These are phyloP conservation scores for Naganishia vaughanmartiniae DNA, from an alignment of 768 basidiomycete genomes.

Conservation along the genomic window DNA sequence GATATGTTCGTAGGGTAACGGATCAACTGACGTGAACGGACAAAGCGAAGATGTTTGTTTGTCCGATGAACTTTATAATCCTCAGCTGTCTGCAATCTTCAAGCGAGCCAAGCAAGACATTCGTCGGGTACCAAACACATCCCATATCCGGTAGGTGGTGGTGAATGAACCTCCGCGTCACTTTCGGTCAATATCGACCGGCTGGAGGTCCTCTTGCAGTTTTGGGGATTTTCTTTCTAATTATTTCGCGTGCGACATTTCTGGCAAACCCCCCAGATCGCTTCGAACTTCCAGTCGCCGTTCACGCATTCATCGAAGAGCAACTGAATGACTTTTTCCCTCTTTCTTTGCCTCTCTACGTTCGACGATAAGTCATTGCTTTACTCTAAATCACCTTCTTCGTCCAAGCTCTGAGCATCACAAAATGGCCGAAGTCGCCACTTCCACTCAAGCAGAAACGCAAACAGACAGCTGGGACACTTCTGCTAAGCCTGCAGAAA, in stretches of 20 bases:
- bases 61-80: neutral
- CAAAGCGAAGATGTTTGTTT: neutral
- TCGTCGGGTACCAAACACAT: neutral
- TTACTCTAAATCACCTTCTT: no score
- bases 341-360: no score
- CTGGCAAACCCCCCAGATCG: neutral
- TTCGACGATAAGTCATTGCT: no score
- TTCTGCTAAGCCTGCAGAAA: conserved; percentile 1
- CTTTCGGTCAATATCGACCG: neutral
- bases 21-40: neutral
- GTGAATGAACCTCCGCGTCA: neutral
- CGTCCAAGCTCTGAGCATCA: neutral
- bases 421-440: conserved; percentile 17
- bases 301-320: neutral
- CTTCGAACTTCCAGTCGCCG: neutral
- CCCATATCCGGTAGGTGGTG: neutral
- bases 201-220: neutral
- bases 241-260: neutral
- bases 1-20: neutral
- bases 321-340: neutral
- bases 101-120: neutral
- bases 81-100: no score
- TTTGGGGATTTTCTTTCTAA: neutral
- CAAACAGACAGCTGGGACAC: conserved; percentile 6
- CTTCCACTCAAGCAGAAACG: conserved; percentile 2